Base-by-base conservation (phyloP, 2,329 filamentous ascomycete species). In the Rhytidhysteron rufulum region DNA sequence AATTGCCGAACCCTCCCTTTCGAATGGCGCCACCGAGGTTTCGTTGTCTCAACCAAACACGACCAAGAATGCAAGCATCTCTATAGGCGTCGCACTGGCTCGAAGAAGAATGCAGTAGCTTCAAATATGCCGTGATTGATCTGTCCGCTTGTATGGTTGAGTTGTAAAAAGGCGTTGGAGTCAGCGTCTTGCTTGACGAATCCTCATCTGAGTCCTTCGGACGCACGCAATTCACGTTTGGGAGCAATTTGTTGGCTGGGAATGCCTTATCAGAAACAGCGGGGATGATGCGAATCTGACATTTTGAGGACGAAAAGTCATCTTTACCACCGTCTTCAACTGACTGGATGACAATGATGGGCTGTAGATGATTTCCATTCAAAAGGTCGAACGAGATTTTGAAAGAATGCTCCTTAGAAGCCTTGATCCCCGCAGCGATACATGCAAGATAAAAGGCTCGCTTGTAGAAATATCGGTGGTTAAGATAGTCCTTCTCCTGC, bases 391-490 rank as follows among this genome's bases (percentile, higher is more conserved):
- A 94, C 4, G 70, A 70, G 32, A 86, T 54, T 11, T 78, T 71
- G 50, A 85, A 74, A 1, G 70, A 68, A 13, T 75, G 63, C 4
- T 69, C 70, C 33, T 82, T 65, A 3, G 76, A 68, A 27, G 77
- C 71, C 48, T 81, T 80, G 38, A 97, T 70, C 4, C 78, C 81
- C 21, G 80, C 81, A 11, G 88, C 82, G 41, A 97, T 71, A 49
- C 86, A 88, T 24, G 90, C 88, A 37, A 97, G 71, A 59, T 94
- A 97, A 66, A 91, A 97, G 10, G 93, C 86, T 48, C 90, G 77
- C 57, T 95, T 94, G 69, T 96, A 90, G 60, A 96, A 95, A 68
- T 95, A 97, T 45, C 93, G 81, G 71, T 93, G 78, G 63, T 95
- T 89, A 36, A 90, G 75, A 62, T 91, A 96, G 66, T 98, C 93